Evolutionary conservation across 441 rosid species (phyloP).

Genomic region (Brassica balearica): DNA sequence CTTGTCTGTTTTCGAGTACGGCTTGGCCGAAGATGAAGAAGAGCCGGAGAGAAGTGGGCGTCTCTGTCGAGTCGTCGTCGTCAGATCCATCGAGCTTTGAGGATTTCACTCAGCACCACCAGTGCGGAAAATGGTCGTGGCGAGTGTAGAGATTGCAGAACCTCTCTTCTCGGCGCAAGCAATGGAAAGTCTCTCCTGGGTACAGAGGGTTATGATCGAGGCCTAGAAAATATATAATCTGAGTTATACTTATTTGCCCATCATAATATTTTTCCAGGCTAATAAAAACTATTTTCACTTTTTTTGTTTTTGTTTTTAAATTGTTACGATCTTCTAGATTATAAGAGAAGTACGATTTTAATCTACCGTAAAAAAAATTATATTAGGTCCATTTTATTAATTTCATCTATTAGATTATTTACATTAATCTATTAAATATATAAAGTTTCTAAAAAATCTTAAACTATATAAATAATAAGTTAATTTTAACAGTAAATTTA

Average conservation of each 20-base stretch:
- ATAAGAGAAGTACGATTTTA: too few relatives aligned
- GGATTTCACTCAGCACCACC: conserved; percentile 1
- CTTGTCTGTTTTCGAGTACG: conserved; percentile 71
- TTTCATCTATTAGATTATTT: too few relatives aligned
- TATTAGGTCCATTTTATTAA: too few relatives aligned
- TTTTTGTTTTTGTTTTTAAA: too few relatives aligned
- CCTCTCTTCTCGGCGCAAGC: conserved; percentile 43
- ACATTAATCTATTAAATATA: too few relatives aligned
- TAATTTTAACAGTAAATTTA: too few relatives aligned
- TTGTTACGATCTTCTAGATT: too few relatives aligned
- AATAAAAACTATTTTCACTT: too few relatives aligned
- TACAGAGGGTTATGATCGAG: background rate
- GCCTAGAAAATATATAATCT: background rate
- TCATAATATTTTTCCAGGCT: background rate
- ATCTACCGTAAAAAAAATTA: too few relatives aligned
- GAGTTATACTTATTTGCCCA: background rate
- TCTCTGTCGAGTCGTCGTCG: conserved; percentile 68
- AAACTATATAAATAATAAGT: too few relatives aligned
- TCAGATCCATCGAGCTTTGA: conserved; percentile 56
- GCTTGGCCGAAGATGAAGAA: conserved; percentile 25
- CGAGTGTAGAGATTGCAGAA: conserved; percentile 36
- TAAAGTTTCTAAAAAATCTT: too few relatives aligned
- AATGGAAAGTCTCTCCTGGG: background rate
- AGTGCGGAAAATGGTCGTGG: conserved; percentile 27
- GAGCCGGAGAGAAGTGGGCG: conserved; percentile 53